Conservation (phyloP, 2,329 filamentous ascomycete species). For the Hymenotorrendiella dingleyae region DNA sequence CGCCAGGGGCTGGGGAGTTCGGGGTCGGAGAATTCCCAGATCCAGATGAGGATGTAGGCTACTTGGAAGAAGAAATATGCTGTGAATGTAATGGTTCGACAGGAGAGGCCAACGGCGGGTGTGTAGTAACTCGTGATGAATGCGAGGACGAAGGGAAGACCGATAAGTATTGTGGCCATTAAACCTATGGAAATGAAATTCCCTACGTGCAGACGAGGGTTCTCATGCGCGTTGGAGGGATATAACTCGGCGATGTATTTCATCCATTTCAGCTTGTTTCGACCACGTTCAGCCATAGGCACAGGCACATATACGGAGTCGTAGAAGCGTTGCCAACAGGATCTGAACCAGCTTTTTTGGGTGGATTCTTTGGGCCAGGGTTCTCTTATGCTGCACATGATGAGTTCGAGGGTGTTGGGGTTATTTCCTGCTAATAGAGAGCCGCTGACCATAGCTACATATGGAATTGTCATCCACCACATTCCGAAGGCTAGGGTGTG, state of each 20-base stretch:
- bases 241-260: neutral
- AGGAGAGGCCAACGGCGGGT: constrained; percentile 30
- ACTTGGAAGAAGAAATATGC: constrained; percentile 32
- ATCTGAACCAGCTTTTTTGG: constrained; percentile 7
- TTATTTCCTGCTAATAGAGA: constrained; percentile 14
- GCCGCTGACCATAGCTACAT: constrained; percentile 12
- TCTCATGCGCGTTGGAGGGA: neutral
- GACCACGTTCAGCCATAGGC: neutral
- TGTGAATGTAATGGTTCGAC: constrained; percentile 31
- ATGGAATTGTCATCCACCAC: constrained; percentile 17
- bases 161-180: constrained; percentile 6
- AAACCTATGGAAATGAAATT: constrained; percentile 5
- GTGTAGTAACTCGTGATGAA: constrained; percentile 33
- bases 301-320: constrained; percentile 1
- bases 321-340: neutral
- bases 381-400: constrained; percentile 4
- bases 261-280: constrained; percentile 1
- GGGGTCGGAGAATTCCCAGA: constrained; percentile 8
- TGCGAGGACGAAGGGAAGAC: constrained; percentile 27
- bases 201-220: neutral
- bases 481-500: constrained; percentile 10
- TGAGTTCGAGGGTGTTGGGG: constrained; percentile 10
- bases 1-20: neutral
- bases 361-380: neutral
- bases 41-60: constrained; percentile 23